Evolutionary conservation across 2,329 filamentous ascomycete genomes (phyloP).

Genomic region (Colletotrichum nymphaeae): DNA sequence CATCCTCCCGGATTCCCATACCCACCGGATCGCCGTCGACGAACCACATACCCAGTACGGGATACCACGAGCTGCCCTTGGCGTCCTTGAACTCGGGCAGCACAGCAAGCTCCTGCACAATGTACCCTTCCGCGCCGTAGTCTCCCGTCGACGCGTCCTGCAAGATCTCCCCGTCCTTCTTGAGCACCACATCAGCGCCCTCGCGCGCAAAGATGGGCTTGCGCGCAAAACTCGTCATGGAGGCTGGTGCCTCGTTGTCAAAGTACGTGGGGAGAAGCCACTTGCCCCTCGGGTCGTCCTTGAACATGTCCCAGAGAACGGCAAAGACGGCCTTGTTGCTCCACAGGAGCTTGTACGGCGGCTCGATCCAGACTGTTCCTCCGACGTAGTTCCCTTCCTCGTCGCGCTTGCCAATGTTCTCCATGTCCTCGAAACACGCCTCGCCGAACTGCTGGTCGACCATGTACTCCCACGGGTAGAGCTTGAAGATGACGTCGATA

Average conservation of each 20-base stretch:
- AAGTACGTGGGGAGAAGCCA: slow-evolving; percentile 18
- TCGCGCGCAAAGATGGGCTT: slow-evolving; percentile 20
- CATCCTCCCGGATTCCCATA: neutral
- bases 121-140: neutral
- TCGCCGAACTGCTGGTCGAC: neutral
- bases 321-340: slow-evolving; percentile 20
- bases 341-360: slow-evolving; percentile 16
- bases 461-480: slow-evolving; percentile 17
- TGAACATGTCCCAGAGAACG: slow-evolving; percentile 10
- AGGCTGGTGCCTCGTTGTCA: neutral
- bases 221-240: slow-evolving; percentile 2
- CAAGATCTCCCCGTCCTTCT: neutral
- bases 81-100: neutral
- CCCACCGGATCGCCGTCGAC: slow-evolving; percentile 1
- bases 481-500: slow-evolving; percentile 12
- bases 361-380: slow-evolving; percentile 14
- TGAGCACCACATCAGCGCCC: slow-evolving; percentile 3
- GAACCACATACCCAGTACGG: slow-evolving; percentile 15
- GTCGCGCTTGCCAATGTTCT: neutral
- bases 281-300: slow-evolving; percentile 5
- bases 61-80: neutral
- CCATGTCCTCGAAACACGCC: slow-evolving; percentile 12
- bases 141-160: neutral
- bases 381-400: neutral
- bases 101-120: slow-evolving; percentile 7